A percentile compares a stretch with the other conserved stretches of the same genome.
Evolutionary conservation across 352 stramenopile species (phyloP).

Genomic region (Phytophthora crassamura): DNA sequence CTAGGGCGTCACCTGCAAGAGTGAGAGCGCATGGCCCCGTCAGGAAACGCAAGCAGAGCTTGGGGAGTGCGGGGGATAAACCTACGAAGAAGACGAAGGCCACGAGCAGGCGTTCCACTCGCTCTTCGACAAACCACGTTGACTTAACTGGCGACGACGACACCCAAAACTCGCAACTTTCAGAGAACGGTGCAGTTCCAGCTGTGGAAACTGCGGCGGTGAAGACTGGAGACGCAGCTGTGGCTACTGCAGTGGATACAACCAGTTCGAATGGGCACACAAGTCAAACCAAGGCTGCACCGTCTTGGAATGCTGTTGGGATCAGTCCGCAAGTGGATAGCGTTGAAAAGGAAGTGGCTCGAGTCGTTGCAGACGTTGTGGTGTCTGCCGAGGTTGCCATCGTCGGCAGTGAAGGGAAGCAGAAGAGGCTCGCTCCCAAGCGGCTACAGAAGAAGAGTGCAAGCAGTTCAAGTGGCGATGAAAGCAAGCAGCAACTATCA

Average conservation of each 20-base stretch:
- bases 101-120: conserved; percentile 24
- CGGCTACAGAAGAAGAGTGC: conserved; percentile 12
- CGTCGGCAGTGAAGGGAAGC: conserved; percentile 1
- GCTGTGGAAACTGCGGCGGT: background rate
- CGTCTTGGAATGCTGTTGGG: background rate
- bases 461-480: conserved; percentile 6
- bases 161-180: background rate
- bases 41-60: conserved; percentile 54
- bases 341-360: conserved; percentile 10
- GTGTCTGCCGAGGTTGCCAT: conserved; percentile 10
- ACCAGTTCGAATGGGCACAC: background rate
- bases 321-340: background rate
- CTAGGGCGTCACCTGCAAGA: conserved; percentile 20
- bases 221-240: conserved; percentile 3
- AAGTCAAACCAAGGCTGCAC: background rate
- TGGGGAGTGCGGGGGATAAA: conserved; percentile 27
- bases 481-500: background rate
- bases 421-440: conserved; percentile 8
- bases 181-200: background rate
- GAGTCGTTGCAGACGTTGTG: conserved; percentile 19
- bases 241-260: background rate
- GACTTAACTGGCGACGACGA: conserved; percentile 37
- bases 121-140: conserved; percentile 24
- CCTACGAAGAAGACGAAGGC: conserved; percentile 41
- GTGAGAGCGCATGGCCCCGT: conserved; percentile 12